Evolutionary conservation across 2,329 filamentous ascomycete genomes (phyloP).

Genomic region (Arthrobotrys sinensis): DNA sequence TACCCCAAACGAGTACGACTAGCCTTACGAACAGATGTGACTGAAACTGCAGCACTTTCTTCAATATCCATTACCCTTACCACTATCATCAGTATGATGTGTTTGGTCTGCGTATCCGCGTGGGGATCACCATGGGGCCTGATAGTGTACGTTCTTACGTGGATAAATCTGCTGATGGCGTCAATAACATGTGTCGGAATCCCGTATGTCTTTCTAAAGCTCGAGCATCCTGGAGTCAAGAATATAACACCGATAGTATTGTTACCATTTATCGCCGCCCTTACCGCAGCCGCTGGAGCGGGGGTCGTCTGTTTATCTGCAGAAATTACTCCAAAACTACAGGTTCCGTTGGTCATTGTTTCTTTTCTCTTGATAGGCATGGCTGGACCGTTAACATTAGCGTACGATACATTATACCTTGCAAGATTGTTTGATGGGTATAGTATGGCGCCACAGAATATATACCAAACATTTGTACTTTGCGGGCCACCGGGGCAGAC

Average conservation of each 20-base stretch:
- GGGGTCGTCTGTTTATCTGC: background rate
- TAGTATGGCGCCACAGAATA: background rate
- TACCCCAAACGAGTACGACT: background rate
- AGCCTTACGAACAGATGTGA: background rate
- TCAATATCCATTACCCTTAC: slow-evolving; percentile 2
- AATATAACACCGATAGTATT: background rate
- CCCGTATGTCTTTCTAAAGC: background rate
- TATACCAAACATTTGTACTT: slow-evolving; percentile 5
- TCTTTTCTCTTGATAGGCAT: background rate
- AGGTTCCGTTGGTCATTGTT: background rate
- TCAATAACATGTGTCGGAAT: background rate
- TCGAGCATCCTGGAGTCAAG: background rate
- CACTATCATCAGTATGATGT: slow-evolving; percentile 4
- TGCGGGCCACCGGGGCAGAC: background rate
- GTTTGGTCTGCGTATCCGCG: background rate
- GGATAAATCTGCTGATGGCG: background rate
- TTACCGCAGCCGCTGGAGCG: background rate
- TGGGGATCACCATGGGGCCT: background rate
- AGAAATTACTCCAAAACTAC: background rate
- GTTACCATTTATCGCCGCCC: background rate
- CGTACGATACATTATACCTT: background rate
- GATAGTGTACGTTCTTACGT: background rate
- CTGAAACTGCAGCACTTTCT: background rate
- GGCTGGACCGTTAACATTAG: background rate
- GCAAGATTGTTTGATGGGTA: background rate